Evolutionary conservation across 2,329 filamentous ascomycete genomes (phyloP), one percentile per base, ranked within the genome.

Genomic region (Exophiala mesophila): DNA sequence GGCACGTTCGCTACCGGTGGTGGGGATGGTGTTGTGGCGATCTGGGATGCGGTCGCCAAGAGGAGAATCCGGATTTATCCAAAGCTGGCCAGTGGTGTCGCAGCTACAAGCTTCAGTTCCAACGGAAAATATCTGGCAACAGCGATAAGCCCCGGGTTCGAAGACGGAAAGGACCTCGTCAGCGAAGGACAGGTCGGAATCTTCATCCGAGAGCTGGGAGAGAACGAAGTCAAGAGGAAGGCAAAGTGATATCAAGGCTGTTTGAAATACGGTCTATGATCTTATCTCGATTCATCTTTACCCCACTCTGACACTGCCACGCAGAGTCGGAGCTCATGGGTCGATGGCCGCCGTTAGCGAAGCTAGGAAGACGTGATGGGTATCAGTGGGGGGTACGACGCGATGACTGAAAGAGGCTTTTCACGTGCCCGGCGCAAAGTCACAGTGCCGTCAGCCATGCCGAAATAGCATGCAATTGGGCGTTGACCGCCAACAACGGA

Each of bases 21-120:
- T 32, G 89, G 88, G 20, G 89, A 96, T 60, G 87, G 88, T 24
- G 85, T 89, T 6, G 88, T 95, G n/a, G 86, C 87, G 4, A 68
- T 96, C 31, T 96, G 89, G 89, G 89, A 96, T 62, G 88, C 85
- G 7, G 82, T 88, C 56, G 85, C 86, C 42, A 96, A 95, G 78
- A 76, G 88, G 57, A 78, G 89, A 62, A 85, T 96, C 63, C 78
- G 87, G 60, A 86, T 94, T 61, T 95, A 95, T 63, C 86, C 88
- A 57, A 85, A 85, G 59, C 88, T 89, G 44, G 76, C 82, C 12
- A 80, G 88, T 31, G 88, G 82, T 57, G 79, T 96, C 5, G 82
- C 85, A 7, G 82, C 83, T 0, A 67, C 94, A 47, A 77, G 78
- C 1, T 96, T 95, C 62, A 88, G 82, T 28, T 70, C 69, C 1